Evolutionary conservation across 495 filamentous ascomycete genomes (phyloP), one percentile per base, ranked within the genome.

Genomic region (Neohortaea acidophila): DNA sequence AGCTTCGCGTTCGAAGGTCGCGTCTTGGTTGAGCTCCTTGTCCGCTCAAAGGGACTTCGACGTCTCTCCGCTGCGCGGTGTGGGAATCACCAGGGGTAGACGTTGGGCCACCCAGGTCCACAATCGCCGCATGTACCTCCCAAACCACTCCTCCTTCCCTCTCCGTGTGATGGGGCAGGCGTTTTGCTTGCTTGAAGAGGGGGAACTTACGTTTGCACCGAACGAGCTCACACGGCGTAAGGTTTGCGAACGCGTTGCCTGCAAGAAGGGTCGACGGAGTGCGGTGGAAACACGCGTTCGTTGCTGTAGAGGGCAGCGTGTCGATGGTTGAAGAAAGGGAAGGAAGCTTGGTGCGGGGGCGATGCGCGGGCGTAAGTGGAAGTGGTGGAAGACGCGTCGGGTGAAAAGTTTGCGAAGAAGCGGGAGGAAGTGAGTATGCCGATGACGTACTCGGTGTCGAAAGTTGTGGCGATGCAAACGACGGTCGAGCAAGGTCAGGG

Each of bases 171-270:
- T 18, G 37, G 18, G 46, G 46, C 19, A 50, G 47, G n/a, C 47
- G 47, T 21, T 45, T 50, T 10, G 47, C 36, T 21, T 13, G 31
- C 14, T 18, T 37, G 14, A 50, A 35, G 5, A 7, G 14, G 12
- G 43, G 36, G 25, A 50, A 50, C 41, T 45, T 45, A 45, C 47
- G 47, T 41, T 50, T 45, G 21, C 18, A 32, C 5, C 23, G 14
- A 2, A 50, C 19, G 1, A 13, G 42, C 38, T 37, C 13, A 21
- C 5, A 12, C 15, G 27, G 21, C 19, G 19, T 21, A 15, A 29
- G 5, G 8, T 32, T 23, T 13, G 2, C 38, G n/a, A 8, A 9
- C 10, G 11, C 20, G 22, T 23, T 12, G 3, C 18, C 23, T 33
- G 13, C 11, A n/a, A 35, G 22, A 19, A 31, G 21, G 14, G 19